These are phyloP conservation scores for Beauveria pseudobassiana DNA, from an alignment of 2,329 filamentous ascomycete species.

Conservation along the genomic window DNA sequence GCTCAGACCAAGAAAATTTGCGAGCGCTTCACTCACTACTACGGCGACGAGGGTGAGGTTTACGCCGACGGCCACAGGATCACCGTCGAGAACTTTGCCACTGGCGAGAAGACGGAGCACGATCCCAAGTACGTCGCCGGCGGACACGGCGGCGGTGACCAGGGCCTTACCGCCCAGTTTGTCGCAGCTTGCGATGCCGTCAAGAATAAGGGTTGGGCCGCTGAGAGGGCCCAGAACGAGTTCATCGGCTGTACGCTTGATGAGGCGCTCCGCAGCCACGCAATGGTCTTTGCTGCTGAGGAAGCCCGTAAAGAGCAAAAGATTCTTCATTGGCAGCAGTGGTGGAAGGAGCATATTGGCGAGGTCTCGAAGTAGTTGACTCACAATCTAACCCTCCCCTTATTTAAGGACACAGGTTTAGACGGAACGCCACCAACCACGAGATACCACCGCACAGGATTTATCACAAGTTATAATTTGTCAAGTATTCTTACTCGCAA, in stretches of 20 bases:
- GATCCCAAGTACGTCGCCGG: slow-evolving; percentile 26
- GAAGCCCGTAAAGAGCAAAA: slow-evolving; percentile 64
- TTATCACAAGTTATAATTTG: background rate
- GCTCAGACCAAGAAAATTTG: slow-evolving; percentile 84
- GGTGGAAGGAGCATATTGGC: slow-evolving; percentile 53
- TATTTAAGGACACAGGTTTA: background rate
- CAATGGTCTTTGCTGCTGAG: slow-evolving; percentile 89
- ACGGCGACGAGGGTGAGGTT: slow-evolving; percentile 81
- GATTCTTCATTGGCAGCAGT: slow-evolving; percentile 67
- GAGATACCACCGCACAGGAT: background rate
- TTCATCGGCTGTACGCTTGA: slow-evolving; percentile 78
- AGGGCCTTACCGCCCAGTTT: slow-evolving; percentile 69
- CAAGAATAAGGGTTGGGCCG: slow-evolving; percentile 59
- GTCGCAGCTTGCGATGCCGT: slow-evolving; percentile 74
- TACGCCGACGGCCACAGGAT: slow-evolving; percentile 76
- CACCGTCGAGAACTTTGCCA: slow-evolving; percentile 54
- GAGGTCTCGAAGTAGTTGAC: slow-evolving; percentile 11
- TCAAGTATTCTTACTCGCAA: background rate
- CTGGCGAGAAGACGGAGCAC: slow-evolving; percentile 25
- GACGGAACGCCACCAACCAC: background rate
- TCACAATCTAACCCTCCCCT: background rate
- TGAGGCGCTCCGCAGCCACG: slow-evolving; percentile 83
- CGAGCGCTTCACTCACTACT: slow-evolving; percentile 75
- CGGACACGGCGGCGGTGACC: slow-evolving; percentile 34
- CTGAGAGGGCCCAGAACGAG: slow-evolving; percentile 63